Evolutionary conservation across 2,329 filamentous ascomycete species (phyloP), one percentile per base, ranked within the genome.

Genomic region (Fusarium solani-melongenae): DNA sequence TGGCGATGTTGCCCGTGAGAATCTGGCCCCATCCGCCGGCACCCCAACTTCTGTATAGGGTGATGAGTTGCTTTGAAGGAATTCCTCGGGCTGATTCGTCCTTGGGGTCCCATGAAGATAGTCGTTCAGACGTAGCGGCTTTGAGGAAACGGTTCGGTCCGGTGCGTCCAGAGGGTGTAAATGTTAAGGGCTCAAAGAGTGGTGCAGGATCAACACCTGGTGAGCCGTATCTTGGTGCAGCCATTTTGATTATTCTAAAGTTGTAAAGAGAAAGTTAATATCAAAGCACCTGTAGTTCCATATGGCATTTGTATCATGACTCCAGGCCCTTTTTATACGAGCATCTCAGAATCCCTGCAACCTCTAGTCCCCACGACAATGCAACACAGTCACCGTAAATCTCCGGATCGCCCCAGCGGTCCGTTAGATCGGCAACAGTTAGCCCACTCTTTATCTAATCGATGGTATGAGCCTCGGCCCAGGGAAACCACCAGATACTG

Each of bases 131-230:
- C 24, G 74, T 75, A 1, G 72, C 72, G 4, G 71, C 72, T 64
- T 74, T 74, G 38, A 74, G 66, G 36, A 75, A 70, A 12, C 59
- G 65, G 15, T 75, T 75, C 12, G 66, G 62, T 2, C 61, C 72
- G 6, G 64, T 69, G 51, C 57, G 59, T 14, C 66, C 72, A 6
- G 72, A 55, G 2, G 74, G 72, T 5, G 62, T 36, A 55, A 70
- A 74, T 8, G 62, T 66, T 10, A 74, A 59, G 20, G 72, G 72
- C 8, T 73, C 34, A 1, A 73, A 22, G 9, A 73, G 49, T 24
- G 70, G 70, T 6, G 70, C 60, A 36, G 67, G 58, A 39, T 73
- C 70, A 5, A 71, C 67, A 12, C 58, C 66, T 34, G 66, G 70
- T 8, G 44, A 57, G 11, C 70, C 70, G 4, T 67, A 56, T 73